Conservation (phyloP, 2,329 filamentous ascomycete species). For the Aspergillus spinulosporus region DNA sequence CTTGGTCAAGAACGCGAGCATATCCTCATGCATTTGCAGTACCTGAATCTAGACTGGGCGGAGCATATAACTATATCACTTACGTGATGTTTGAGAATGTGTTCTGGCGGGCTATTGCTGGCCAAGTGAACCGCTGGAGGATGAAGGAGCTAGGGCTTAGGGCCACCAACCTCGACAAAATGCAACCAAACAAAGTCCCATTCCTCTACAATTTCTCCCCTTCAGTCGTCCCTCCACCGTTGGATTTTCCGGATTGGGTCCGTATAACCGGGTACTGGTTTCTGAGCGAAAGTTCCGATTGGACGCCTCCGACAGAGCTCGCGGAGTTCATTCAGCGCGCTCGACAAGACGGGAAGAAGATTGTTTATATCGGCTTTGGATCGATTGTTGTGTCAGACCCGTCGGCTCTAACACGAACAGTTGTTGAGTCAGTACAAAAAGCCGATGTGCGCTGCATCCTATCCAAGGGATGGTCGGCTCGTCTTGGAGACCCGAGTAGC, state of each 20-base stretch:
- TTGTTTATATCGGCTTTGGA: slow-evolving; percentile 96
- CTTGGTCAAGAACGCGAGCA: slow-evolving; percentile 91
- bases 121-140: slow-evolving; percentile 91
- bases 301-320: slow-evolving; percentile 73
- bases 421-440: slow-evolving; percentile 85
- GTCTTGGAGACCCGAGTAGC: slow-evolving; percentile 61
- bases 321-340: slow-evolving; percentile 80
- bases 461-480: slow-evolving; percentile 96
- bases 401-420: slow-evolving; percentile 82
- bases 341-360: slow-evolving; percentile 76
- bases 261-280: slow-evolving; percentile 98
- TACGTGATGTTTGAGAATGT: slow-evolving; percentile 96
- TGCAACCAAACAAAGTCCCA: slow-evolving; percentile 96
- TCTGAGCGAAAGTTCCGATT: slow-evolving; percentile 72
- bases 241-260: slow-evolving; percentile 98
- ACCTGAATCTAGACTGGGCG: slow-evolving; percentile 89
- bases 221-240: slow-evolving; percentile 82
- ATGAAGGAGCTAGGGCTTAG: slow-evolving; percentile 75
- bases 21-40: slow-evolving; percentile 97
- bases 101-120: slow-evolving; percentile 91
- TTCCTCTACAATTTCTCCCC: slow-evolving; percentile 98
- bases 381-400: slow-evolving; percentile 93
- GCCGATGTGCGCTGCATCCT: slow-evolving; percentile 93
- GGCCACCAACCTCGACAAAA: slow-evolving; percentile 79
- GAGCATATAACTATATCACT: slow-evolving; percentile 90